Conservation (phyloP, 108 stramenopile genomes). For the Cyclotella sp. region DNA sequence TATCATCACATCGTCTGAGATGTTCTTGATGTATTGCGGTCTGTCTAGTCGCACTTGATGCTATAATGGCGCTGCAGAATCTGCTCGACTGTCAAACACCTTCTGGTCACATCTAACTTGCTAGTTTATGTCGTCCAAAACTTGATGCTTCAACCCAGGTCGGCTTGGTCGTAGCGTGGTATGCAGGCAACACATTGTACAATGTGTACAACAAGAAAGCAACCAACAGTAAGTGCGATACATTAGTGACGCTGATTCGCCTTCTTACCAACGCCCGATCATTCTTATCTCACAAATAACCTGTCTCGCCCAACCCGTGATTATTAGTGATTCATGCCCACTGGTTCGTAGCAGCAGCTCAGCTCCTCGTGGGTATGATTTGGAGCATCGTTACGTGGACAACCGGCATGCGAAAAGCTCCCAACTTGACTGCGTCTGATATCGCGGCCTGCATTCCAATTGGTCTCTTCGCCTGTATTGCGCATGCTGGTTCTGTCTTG, state of each 20-base stretch:
- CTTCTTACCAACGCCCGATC: background rate
- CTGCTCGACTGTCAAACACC: background rate
- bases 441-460: slow-evolving; percentile 83
- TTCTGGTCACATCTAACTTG: background rate
- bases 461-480: slow-evolving; percentile 77
- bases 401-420: slow-evolving; percentile 78
- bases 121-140: background rate
- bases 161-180: slow-evolving; percentile 79
- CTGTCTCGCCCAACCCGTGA: background rate
- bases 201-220: slow-evolving; percentile 91
- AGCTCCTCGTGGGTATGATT: slow-evolving; percentile 78
- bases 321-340: slow-evolving; percentile 75
- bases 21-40: background rate
- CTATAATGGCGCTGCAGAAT: background rate
- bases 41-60: background rate
- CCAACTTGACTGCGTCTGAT: slow-evolving; percentile 73
- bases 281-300: background rate
- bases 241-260: background rate
- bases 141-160: slow-evolving; percentile 44
- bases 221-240: slow-evolving; percentile 56
- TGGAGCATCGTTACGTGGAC: slow-evolving; percentile 79
- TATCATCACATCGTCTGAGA: background rate
- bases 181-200: slow-evolving; percentile 90
- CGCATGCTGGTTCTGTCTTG: slow-evolving; percentile 84
- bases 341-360: slow-evolving; percentile 86